A percentile compares a stretch with the other conserved stretches of the same genome.
phyloP scores from a whole-genome alignment of 2,329 filamentous ascomycete genomes.

The Diaporthe destruens region DNA sequence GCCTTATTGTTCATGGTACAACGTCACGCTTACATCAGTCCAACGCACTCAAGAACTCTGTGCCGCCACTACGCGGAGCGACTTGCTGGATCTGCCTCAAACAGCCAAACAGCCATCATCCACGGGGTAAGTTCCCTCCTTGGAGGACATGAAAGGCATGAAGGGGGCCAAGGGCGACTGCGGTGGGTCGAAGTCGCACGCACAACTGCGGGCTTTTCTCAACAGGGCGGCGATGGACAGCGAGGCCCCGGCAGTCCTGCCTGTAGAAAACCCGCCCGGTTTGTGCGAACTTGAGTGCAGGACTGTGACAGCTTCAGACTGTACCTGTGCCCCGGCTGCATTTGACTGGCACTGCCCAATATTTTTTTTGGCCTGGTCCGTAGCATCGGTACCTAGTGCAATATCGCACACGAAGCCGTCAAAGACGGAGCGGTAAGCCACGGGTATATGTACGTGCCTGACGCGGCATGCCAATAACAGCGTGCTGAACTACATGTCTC shows the following conservation, averaged over 20 bases:
- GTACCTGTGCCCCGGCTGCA: not conserved
- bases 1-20: slow-evolving; percentile 1
- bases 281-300: not conserved
- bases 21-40: slow-evolving; percentile 28
- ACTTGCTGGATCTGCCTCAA: not conserved
- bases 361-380: not conserved
- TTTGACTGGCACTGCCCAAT: not conserved
- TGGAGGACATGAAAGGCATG: too few relatives aligned
- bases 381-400: not conserved
- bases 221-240: not conserved
- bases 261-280: not conserved
- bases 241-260: not conserved
- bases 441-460: too few relatives aligned
- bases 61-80: not conserved
- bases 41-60: not conserved
- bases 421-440: not conserved
- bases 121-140: not conserved
- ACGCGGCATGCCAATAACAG: not conserved
- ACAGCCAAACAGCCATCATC: not conserved
- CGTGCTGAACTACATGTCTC: not conserved
- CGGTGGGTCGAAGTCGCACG: not conserved
- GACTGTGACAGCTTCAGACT: not conserved
- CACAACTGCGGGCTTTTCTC: not conserved
- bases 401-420: not conserved
- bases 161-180: slow-evolving; percentile 4